Conservation (phyloP, 2,329 filamentous ascomycete genomes). For the Diaporthe vexans region DNA sequence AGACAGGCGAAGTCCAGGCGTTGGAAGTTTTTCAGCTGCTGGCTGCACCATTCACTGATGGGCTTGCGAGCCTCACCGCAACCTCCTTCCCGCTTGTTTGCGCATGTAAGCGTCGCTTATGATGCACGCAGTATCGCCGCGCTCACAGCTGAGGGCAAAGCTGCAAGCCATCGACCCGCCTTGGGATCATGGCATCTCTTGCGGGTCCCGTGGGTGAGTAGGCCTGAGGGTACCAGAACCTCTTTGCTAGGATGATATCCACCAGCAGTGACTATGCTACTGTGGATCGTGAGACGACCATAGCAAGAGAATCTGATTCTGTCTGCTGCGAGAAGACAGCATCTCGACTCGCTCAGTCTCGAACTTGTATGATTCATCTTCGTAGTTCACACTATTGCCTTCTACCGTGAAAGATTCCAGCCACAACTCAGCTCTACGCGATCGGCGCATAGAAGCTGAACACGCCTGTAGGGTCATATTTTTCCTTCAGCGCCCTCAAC, state of each 20-base stretch:
- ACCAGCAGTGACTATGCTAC: neutral
- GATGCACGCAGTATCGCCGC: neutral
- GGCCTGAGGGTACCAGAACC: neutral
- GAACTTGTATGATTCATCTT: neutral
- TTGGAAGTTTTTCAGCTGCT: neutral
- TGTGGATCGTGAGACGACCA: neutral
- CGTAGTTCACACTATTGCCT: neutral
- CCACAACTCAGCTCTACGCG: neutral
- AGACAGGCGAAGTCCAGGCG: neutral
- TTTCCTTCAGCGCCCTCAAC: slow-evolving; percentile 60
- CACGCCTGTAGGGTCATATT: slow-evolving; percentile 61
- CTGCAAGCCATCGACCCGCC: neutral
- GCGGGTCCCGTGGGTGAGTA: neutral
- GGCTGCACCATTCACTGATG: slow-evolving; percentile 7
- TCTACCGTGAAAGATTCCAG: neutral
- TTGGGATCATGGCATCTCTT: neutral
- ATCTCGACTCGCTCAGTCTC: neutral
- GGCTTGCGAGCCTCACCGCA: slow-evolving; percentile 28
- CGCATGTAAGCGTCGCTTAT: slow-evolving; percentile 30
- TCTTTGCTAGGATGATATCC: neutral
- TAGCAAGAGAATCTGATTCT: neutral
- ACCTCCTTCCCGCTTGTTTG: slow-evolving; percentile 26
- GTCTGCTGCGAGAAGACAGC: neutral
- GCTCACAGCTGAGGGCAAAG: slow-evolving; percentile 17
- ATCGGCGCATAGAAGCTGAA: slow-evolving; percentile 62